Percentiles rank a stretch among this genome's conserved stretches.
Evolutionary conservation across 169 alveolate genomes (phyloP).

Genomic region (Eimeria sp.): DNA sequence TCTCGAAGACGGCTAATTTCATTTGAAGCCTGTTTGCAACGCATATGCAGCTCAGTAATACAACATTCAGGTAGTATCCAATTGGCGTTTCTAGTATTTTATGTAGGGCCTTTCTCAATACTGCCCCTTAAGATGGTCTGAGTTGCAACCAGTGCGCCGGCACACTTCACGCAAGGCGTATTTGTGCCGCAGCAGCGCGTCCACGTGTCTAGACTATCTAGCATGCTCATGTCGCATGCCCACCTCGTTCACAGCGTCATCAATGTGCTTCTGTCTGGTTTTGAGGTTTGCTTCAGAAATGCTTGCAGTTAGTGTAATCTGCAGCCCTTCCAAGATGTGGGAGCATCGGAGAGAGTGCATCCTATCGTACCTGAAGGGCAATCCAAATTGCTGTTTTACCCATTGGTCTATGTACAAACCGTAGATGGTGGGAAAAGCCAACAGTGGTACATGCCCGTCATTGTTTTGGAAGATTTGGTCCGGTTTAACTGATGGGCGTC

Average conservation of each 20-base stretch:
- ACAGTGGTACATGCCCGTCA: neutral
- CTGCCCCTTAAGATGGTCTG: neutral
- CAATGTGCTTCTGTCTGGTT: slow-evolving; percentile 48
- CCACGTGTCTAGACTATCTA: neutral
- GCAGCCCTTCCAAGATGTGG: slow-evolving; percentile 32
- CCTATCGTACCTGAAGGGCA: neutral
- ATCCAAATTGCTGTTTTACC: neutral
- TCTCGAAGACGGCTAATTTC: slow-evolving; percentile 32
- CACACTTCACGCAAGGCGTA: neutral
- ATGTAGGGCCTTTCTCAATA: neutral
- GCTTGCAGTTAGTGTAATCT: slow-evolving; percentile 45
- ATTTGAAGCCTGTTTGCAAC: slow-evolving; percentile 14
- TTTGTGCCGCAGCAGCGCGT: neutral
- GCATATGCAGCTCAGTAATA: neutral
- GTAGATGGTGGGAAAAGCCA: neutral
- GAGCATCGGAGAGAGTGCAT: slow-evolving; percentile 48
- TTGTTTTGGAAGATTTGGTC: neutral
- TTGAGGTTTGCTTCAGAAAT: slow-evolving; percentile 22
- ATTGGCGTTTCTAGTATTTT: neutral
- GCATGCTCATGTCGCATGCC: neutral
- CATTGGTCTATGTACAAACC: neutral
- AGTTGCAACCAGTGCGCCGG: neutral
- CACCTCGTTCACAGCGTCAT: slow-evolving; percentile 63
- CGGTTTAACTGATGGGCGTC: neutral
- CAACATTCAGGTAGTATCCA: neutral